These are phyloP conservation scores for Allomyces macrogynus DNA, from an alignment of 192 early-diverging fungal genomes.

Conservation along the genomic window DNA sequence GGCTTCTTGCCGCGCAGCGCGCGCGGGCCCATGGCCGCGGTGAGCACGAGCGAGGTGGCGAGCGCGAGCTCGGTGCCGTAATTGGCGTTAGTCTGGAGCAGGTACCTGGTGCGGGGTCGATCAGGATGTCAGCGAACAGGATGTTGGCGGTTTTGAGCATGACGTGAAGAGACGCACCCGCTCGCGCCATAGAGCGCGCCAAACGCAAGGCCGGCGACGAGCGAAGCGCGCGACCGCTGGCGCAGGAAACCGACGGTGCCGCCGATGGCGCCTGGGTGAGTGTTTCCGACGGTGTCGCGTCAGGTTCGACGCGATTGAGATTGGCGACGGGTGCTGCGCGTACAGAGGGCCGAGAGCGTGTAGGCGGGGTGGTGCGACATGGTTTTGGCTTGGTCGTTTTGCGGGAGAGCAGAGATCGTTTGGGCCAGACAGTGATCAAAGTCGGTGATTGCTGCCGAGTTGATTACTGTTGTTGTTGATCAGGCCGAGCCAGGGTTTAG, in stretches of 20 bases:
- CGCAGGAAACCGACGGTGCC: conserved; percentile 20
- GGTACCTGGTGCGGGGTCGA: conserved; percentile 7
- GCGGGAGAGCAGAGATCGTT: too few species aligned
- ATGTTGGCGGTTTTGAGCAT: not conserved
- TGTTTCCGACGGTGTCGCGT: not conserved
- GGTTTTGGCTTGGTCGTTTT: not conserved
- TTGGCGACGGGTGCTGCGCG: not conserved
- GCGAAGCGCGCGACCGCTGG: conserved; percentile 15
- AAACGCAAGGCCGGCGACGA: conserved; percentile 24
- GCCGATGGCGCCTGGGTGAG: conserved; percentile 9
- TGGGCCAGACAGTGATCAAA: too few species aligned
- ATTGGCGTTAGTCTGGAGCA: conserved; percentile 18
- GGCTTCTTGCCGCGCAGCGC: conserved; percentile 15
- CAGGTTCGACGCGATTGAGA: not conserved
- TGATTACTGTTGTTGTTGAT: too few species aligned
- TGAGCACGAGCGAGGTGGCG: conserved; percentile 16
- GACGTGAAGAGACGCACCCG: conserved; percentile 6
- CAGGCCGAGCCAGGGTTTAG: too few species aligned
- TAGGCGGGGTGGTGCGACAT: not conserved
- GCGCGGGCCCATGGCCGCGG: conserved; percentile 17
- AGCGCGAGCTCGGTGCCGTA: conserved; percentile 25
- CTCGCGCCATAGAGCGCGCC: conserved; percentile 17
- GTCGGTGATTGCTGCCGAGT: too few species aligned
- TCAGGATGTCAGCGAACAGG: not conserved
- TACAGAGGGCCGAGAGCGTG: not conserved